Base-by-base conservation (phyloP, 192 early-diverging fungal genomes). In the Entophlyctis luteolus region DNA sequence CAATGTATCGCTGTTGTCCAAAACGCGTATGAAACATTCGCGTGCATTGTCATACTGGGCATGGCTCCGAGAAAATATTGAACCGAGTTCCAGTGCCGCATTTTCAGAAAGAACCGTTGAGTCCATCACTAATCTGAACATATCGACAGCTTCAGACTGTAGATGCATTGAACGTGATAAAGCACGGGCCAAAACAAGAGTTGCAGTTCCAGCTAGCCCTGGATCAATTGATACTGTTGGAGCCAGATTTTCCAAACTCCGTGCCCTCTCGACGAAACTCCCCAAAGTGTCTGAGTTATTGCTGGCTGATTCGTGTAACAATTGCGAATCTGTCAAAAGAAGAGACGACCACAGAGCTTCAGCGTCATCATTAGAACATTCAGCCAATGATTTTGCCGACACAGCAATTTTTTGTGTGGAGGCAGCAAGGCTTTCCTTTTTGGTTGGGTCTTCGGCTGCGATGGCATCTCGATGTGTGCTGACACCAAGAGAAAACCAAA, bases 1-100 rank as follows among this genome's bases (percentile, higher is more conserved):
- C 16, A 66, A 52, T 16, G 46, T 22, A 16, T 33, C 31, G 18
- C 37, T 29, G 34, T 42, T 22, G 10, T 8, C 20, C 39, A 71
- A 75, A 18, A 53, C 48, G 8, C 35, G 48, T 16, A 38, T 69
- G 8, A 75, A 59, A 25, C 67, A 62, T 57, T 70, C 69, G 45
- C 67, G 54, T 18, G 42, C 0, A 16, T 28, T 14, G 39, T 39
- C 33, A 1, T 18, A 50, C 4, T 55, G 59, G n/a, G 58, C 63
- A 66, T 66, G 23, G 55, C 63, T 27, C 63, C n/a, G n/a, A n/a
- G n/a, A n/a, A n/a, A n/a, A n/a, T n/a, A n/a, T n/a, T n/a, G n/a
- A n/a, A n/a, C n/a, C n/a, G n/a, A n/a, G n/a, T n/a, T n/a, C n/a
- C n/a, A n/a, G n/a, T n/a, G n/a, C n/a, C n/a, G n/a, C n/a, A n/a